Percentiles rank a stretch among this genome's conserved stretches.
Conservation (phyloP, 148 eudicot genomes). For the Salicornia ramosissima region DNA sequence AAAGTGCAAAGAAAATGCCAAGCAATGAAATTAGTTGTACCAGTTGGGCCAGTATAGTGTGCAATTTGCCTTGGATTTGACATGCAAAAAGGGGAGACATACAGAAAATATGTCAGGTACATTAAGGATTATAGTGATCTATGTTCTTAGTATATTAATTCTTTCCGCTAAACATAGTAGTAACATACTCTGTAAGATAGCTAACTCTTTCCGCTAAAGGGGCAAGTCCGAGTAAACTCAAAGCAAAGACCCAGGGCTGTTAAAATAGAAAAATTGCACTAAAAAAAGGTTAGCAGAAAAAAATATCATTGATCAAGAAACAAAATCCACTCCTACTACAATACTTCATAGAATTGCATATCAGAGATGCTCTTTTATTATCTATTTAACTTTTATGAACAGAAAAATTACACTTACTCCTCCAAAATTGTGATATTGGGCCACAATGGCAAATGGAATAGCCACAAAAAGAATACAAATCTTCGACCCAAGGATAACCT, state of each 20-base stretch:
- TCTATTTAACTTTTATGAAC: neutral
- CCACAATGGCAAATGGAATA: conserved; percentile 57
- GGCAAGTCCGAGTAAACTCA: conserved; percentile 67
- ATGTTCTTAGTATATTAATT: neutral
- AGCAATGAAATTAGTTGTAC: conserved; percentile 27
- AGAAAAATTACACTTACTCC: conserved; percentile 37
- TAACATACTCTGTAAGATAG: conserved; percentile 72
- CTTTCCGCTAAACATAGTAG: neutral
- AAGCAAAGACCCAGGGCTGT: conserved; percentile 66
- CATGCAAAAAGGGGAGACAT: conserved; percentile 5
- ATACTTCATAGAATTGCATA: too few relatives aligned
- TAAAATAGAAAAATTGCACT: neutral
- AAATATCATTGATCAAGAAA: neutral
- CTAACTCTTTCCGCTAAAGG: conserved; percentile 82
- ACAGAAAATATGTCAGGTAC: conserved; percentile 9
- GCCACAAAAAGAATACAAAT: conserved; percentile 59
- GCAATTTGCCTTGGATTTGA: conserved; percentile 62
- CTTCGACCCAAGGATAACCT: conserved; percentile 61
- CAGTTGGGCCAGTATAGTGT: conserved; percentile 72
- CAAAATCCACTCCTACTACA: neutral
- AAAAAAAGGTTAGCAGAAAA: neutral
- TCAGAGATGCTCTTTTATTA: neutral
- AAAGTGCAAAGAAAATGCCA: neutral
- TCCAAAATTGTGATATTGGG: conserved; percentile 42
- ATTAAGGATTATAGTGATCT: neutral